A percentile compares a stretch with the other conserved stretches of the same genome.
These are phyloP conservation scores for Psilocybe sp. DNA, from an alignment of 768 basidiomycete genomes.

Conservation along the genomic window DNA sequence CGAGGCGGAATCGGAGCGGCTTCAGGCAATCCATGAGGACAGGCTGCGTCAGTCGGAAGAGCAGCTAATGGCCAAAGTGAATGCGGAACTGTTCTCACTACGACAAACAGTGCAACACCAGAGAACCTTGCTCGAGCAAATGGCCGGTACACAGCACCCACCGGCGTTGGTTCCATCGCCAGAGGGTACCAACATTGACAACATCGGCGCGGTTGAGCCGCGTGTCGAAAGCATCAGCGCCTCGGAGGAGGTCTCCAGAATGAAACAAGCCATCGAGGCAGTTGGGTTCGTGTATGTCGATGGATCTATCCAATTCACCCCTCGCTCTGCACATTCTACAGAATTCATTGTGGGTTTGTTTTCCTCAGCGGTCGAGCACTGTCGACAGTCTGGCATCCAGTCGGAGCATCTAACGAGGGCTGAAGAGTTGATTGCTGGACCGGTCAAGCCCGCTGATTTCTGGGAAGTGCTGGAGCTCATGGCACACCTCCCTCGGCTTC, in stretches of 20 bases:
- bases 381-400: not conserved
- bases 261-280: conserved; percentile 4
- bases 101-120: not conserved
- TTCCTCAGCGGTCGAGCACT: conserved; percentile 3
- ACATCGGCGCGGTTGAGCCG: not conserved
- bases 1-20: conserved; percentile 13
- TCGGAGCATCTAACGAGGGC: not conserved
- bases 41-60: conserved; percentile 6
- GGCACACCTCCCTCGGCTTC: too few relatives aligned
- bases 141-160: not conserved
- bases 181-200: not conserved
- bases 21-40: conserved; percentile 7
- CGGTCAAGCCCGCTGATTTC: too few relatives aligned
- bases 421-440: too few relatives aligned
- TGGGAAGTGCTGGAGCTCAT: not conserved
- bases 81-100: not conserved
- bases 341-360: conserved; percentile 11
- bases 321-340: conserved; percentile 7
- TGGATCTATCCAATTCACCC: conserved; percentile 5
- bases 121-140: not conserved
- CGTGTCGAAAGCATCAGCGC: not conserved
- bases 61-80: not conserved
- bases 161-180: too few relatives aligned
- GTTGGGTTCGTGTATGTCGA: conserved; percentile 13
- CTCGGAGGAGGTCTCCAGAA: conserved; percentile 6